A percentile compares a stretch with the other conserved stretches of the same genome.
phyloP scores from a whole-genome alignment of 2,329 filamentous ascomycete species.

The Calonectria pseudoreteaudii region DNA sequence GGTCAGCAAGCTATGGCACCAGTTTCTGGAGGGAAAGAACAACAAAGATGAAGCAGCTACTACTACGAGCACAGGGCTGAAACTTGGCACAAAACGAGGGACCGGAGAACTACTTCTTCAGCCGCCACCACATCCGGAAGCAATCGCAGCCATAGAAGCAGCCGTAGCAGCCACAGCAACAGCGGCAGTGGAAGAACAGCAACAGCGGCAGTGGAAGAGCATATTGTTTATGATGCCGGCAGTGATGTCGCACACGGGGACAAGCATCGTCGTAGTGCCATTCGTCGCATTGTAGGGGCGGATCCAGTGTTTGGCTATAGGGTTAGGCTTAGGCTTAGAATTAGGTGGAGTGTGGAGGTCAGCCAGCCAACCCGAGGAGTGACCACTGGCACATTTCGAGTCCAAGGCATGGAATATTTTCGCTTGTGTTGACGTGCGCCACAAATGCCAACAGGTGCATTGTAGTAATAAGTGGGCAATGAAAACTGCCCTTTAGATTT shows the following conservation, averaged over 20 bases:
- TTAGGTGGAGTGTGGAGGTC: no score
- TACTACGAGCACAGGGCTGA: background rate
- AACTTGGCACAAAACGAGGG: background rate
- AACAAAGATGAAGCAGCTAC: background rate
- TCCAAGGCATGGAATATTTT: background rate
- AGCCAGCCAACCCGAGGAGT: background rate
- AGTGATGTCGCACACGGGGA: no score
- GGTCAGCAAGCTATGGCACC: conserved; percentile 9
- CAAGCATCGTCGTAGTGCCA: no score
- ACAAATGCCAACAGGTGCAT: background rate
- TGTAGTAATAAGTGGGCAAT: background rate
- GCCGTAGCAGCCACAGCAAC: background rate
- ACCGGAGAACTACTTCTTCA: background rate
- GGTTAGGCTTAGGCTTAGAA: no score
- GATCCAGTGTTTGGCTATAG: no score
- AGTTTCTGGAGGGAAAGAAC: background rate
- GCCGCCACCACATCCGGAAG: background rate
- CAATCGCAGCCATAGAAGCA: background rate
- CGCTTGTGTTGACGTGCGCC: background rate
- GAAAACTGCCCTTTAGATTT: background rate
- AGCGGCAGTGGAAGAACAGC: no score
- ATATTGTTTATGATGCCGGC: no score
- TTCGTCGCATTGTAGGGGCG: no score
- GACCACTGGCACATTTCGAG: background rate
- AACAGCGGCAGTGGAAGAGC: no score